Evolutionary conservation across 495 filamentous ascomycete species (phyloP).

Genomic region (Aspergillus mulundensis): DNA sequence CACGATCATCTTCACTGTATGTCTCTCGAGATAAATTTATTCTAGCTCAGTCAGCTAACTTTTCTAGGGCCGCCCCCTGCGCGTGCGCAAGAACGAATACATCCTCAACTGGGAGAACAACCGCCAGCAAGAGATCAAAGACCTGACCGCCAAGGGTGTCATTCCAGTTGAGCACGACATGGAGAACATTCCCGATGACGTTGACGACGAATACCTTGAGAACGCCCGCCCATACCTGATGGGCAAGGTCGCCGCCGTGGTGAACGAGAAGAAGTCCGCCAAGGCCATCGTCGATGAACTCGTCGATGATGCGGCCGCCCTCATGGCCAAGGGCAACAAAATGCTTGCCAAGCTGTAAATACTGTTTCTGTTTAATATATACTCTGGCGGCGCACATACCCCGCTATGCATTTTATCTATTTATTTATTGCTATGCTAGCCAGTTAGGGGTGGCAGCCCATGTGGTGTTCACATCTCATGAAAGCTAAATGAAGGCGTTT

Average conservation of each 20-base stretch:
- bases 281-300: constrained; percentile 95
- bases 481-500: too few species aligned
- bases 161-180: constrained; percentile 94
- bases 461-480: too few species aligned
- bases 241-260: constrained; percentile 93
- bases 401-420: constrained; percentile 7
- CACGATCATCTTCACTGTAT: constrained; percentile 93
- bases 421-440: too few species aligned
- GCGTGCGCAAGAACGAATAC: constrained; percentile 88
- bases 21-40: background rate
- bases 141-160: constrained; percentile 79
- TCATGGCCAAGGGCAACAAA: constrained; percentile 61
- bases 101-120: constrained; percentile 96
- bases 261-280: constrained; percentile 87
- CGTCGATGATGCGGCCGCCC: constrained; percentile 71
- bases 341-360: constrained; percentile 65
- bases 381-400: background rate
- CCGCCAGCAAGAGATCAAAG: constrained; percentile 81
- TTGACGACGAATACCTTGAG: constrained; percentile 79
- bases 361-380: background rate
- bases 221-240: constrained; percentile 89
- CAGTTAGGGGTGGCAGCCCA: too few species aligned
- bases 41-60: background rate
- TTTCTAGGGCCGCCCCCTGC: constrained; percentile 75
- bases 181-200: constrained; percentile 71